Conservation (phyloP, 768 basidiomycete species). For the Xerocomus brunneocitrinus region DNA sequence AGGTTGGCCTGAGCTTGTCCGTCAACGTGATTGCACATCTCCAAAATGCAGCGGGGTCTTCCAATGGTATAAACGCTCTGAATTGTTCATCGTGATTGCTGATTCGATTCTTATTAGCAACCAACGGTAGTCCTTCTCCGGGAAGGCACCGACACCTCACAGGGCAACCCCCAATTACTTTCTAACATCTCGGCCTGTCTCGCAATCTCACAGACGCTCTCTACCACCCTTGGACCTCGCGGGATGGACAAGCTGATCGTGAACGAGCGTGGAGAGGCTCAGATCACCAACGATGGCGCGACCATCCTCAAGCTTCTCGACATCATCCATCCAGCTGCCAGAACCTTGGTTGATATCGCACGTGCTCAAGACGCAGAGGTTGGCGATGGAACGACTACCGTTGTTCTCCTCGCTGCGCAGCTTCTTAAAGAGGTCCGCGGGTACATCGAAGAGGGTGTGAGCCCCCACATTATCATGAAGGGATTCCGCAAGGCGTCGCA, state of each 20-base stretch:
- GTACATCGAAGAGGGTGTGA: constrained; percentile 95
- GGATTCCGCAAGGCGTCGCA: constrained; percentile 86
- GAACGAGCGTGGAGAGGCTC: constrained; percentile 87
- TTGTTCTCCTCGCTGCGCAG: constrained; percentile 91
- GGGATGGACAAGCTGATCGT: constrained; percentile 99
- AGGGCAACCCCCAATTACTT: constrained; percentile 86
- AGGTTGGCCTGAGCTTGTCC: neutral
- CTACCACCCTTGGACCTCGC: constrained; percentile 93
- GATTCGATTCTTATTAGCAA: constrained; percentile 55
- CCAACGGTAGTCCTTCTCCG: constrained; percentile 94
- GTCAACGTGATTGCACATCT: constrained; percentile 4
- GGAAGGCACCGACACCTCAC: constrained; percentile 95
- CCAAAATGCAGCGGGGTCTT: constrained; percentile 79
- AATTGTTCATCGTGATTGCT: constrained; percentile 6
- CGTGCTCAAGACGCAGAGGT: constrained; percentile 98
- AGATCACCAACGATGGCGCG: constrained; percentile 99
- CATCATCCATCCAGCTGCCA: constrained; percentile 95
- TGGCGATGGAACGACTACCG: constrained; percentile 96
- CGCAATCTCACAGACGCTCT: constrained; percentile 85
- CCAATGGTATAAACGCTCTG: constrained; percentile 55
- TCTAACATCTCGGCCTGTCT: constrained; percentile 97
- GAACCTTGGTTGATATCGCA: constrained; percentile 97
- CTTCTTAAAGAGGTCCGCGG: constrained; percentile 87
- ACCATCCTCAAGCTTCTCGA: constrained; percentile 97
- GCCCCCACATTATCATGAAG: constrained; percentile 97